Conservation (phyloP, 2,329 filamentous ascomycete genomes). For the Fonsecaea monophora region DNA sequence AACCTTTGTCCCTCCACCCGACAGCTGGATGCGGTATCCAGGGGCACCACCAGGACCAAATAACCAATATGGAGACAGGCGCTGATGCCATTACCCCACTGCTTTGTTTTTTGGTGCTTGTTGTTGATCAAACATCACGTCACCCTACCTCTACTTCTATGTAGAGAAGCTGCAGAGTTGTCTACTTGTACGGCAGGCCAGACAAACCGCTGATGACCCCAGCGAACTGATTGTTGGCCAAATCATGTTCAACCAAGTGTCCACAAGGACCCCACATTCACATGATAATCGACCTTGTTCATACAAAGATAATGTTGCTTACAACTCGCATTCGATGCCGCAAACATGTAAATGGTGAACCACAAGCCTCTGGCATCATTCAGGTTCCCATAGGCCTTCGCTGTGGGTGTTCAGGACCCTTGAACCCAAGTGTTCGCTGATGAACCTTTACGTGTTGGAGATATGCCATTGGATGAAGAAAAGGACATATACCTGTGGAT, state of each 20-base stretch:
- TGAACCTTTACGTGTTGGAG: not conserved
- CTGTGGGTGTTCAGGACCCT: not conserved
- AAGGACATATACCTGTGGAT: not conserved
- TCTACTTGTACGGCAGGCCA: not conserved
- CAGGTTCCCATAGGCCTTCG: not conserved
- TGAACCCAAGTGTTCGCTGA: not conserved
- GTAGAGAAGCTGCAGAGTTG: not conserved
- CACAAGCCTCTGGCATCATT: not conserved
- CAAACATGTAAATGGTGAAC: not conserved
- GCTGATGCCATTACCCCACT: conserved; percentile 1
- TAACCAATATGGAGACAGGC: conserved; percentile 3
- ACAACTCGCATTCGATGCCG: too few relatives aligned
- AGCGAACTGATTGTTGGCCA: not conserved
- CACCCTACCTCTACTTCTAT: not conserved
- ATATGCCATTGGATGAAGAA: not conserved
- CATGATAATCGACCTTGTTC: not conserved
- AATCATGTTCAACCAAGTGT: not conserved
- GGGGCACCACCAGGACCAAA: conserved; percentile 8
- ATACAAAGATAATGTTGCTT: not conserved
- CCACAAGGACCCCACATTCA: not conserved
- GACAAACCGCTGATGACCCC: not conserved
- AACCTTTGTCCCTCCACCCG: conserved; percentile 18
- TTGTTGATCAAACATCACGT: not conserved
- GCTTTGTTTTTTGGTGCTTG: not conserved
- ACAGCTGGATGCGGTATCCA: conserved; percentile 16